phyloP scores from a whole-genome alignment of 169 alveolate species.

The Eimeria necatrix region DNA sequence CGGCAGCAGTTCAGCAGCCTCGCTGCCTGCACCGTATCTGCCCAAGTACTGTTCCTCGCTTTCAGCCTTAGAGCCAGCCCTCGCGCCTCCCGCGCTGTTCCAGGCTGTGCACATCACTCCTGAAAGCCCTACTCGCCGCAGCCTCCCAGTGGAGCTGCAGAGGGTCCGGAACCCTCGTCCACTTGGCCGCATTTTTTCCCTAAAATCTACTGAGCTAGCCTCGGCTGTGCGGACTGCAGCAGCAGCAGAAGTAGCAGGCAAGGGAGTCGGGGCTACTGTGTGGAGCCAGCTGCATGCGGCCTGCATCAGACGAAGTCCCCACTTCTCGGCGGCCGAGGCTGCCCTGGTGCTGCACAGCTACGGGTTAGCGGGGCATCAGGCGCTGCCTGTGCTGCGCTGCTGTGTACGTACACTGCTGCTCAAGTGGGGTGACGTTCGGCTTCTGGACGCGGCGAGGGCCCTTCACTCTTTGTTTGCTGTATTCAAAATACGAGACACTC shows the following conservation, averaged over 20 bases:
- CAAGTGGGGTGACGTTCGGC: slow-evolving; percentile 21
- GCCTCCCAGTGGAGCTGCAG: neutral
- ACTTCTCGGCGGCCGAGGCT: slow-evolving; percentile 24
- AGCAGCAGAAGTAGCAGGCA: too few species aligned
- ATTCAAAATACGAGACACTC: neutral
- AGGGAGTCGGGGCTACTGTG: neutral
- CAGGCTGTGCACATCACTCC: neutral
- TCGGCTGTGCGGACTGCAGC: neutral
- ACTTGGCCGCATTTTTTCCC: neutral
- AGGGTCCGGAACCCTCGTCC: neutral
- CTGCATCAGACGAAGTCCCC: slow-evolving; percentile 12
- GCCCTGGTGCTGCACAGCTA: slow-evolving; percentile 41
- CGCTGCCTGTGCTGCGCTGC: slow-evolving; percentile 9
- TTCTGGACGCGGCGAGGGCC: slow-evolving; percentile 37
- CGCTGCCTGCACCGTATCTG: neutral
- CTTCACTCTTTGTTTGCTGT: neutral
- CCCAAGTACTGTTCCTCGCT: neutral
- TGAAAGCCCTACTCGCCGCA: neutral
- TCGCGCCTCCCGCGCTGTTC: slow-evolving; percentile 9
- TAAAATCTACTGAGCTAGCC: slow-evolving; percentile 13
- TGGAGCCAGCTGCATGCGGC: slow-evolving; percentile 51
- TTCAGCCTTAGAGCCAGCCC: neutral
- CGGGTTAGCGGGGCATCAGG: neutral
- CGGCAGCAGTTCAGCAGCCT: neutral
- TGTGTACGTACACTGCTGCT: neutral